Percentiles rank a stretch among this genome's conserved stretches.
Evolutionary conservation across 202 grass and related monocot genomes (phyloP).

Genomic region (Saccharum hybrid): DNA sequence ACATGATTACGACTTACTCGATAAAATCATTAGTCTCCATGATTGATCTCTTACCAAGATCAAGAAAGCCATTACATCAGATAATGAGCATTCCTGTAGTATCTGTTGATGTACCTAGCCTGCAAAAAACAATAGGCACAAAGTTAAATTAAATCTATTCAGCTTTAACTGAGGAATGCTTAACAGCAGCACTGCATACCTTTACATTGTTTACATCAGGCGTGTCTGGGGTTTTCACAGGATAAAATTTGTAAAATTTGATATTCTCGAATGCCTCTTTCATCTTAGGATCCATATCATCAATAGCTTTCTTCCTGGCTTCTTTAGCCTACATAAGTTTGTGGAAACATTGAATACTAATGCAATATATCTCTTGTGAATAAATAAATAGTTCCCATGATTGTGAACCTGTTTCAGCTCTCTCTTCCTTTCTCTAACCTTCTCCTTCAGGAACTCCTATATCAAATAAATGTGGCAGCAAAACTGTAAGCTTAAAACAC

Average conservation of each 20-base stretch:
- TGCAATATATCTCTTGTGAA: neutral
- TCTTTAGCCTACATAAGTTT: slow-evolving; percentile 74
- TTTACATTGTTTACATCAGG: slow-evolving; percentile 61
- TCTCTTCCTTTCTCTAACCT: slow-evolving; percentile 58
- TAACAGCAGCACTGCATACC: slow-evolving; percentile 36
- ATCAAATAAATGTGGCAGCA: slow-evolving; percentile 16
- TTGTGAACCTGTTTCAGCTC: slow-evolving; percentile 42
- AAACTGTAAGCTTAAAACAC: neutral
- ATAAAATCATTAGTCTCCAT: slow-evolving; percentile 53
- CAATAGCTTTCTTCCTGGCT: slow-evolving; percentile 82
- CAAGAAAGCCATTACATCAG: neutral
- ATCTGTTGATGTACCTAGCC: too few relatives aligned
- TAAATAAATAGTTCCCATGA: slow-evolving; percentile 3
- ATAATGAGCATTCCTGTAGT: too few relatives aligned
- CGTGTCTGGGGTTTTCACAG: slow-evolving; percentile 59
- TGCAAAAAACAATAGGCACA: too few relatives aligned
- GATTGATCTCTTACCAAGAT: slow-evolving; percentile 54
- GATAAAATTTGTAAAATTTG: slow-evolving; percentile 91
- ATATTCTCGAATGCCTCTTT: slow-evolving; percentile 78
- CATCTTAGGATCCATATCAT: slow-evolving; percentile 73
- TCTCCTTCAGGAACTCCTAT: slow-evolving; percentile 81
- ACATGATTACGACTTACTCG: slow-evolving; percentile 54
- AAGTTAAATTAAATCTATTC: neutral
- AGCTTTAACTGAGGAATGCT: slow-evolving; percentile 9
- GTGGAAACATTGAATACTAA: slow-evolving; percentile 21